phyloP scores from a whole-genome alignment of 768 basidiomycete species.

The Trametes meyenii region DNA sequence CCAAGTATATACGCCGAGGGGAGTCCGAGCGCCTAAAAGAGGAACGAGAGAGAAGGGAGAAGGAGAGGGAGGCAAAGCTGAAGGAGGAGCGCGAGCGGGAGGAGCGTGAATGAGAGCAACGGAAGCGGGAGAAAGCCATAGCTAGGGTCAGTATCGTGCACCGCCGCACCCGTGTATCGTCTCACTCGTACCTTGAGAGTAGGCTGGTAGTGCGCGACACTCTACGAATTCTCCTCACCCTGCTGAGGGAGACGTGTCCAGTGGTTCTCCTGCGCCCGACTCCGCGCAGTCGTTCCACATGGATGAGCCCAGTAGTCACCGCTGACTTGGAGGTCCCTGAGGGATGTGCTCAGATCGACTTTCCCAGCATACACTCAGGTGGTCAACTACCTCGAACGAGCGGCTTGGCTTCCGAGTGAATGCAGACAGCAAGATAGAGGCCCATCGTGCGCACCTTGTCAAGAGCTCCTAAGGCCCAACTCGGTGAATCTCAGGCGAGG shows the following conservation, averaged over 20 bases:
- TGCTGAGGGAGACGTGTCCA: slow-evolving; percentile 24
- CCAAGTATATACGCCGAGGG: slow-evolving; percentile 89
- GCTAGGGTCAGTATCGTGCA: slow-evolving; percentile 46
- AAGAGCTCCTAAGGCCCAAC: slow-evolving; percentile 83
- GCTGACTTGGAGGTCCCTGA: slow-evolving; percentile 76
- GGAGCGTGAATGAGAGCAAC: slow-evolving; percentile 32
- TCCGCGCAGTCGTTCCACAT: slow-evolving; percentile 69
- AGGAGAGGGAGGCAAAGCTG: slow-evolving; percentile 38
- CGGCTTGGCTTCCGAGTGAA: slow-evolving; percentile 67
- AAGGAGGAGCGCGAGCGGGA: slow-evolving; percentile 22
- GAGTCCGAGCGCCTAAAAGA: slow-evolving; percentile 79
- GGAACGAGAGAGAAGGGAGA: slow-evolving; percentile 45
- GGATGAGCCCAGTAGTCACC: slow-evolving; percentile 85
- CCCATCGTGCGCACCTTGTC: slow-evolving; percentile 93
- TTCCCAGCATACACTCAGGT: neutral
- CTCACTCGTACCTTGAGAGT: slow-evolving; percentile 23
- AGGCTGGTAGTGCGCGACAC: slow-evolving; percentile 27
- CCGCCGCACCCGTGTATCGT: neutral
- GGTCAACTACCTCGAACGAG: slow-evolving; percentile 59
- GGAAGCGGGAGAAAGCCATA: slow-evolving; percentile 28
- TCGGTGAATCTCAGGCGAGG: slow-evolving; percentile 23
- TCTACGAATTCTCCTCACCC: slow-evolving; percentile 28
- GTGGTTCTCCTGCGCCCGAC: slow-evolving; percentile 47
- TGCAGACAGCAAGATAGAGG: slow-evolving; percentile 75
- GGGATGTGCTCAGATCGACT: slow-evolving; percentile 10